A percentile compares a stretch with the other conserved stretches of the same genome.
These are phyloP conservation scores for Alternaria arbusti DNA, from an alignment of 2,329 filamentous ascomycete genomes.

Conservation along the genomic window DNA sequence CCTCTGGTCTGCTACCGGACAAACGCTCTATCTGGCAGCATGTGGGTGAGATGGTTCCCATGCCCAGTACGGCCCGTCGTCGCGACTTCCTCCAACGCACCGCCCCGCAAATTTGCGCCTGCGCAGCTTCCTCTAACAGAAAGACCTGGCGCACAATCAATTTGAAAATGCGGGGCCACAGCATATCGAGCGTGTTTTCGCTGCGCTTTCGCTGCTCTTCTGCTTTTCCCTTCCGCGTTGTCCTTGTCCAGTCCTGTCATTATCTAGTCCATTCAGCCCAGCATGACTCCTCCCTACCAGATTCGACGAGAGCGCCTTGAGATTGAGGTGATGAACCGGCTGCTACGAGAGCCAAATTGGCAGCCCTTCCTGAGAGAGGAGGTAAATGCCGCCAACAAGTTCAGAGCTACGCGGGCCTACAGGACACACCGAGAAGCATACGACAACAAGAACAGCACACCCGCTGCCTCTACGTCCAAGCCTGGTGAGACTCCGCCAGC, in stretches of 20 bases:
- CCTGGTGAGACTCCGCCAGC: not conserved
- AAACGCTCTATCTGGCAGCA: not conserved
- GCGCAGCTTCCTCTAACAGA: not conserved
- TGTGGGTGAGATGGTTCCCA: not conserved
- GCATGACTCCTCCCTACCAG: not conserved
- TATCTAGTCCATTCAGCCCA: not conserved
- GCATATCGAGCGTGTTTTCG: not conserved
- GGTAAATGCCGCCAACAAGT: not conserved
- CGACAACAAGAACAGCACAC: not conserved
- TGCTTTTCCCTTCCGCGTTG: not conserved
- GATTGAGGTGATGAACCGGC: not conserved
- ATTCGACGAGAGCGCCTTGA: not conserved
- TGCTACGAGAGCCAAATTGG: not conserved
- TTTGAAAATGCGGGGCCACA: not conserved
- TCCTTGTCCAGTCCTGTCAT: not conserved
- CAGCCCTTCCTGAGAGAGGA: not conserved
- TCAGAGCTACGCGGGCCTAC: not conserved
- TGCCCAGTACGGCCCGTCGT: not conserved
- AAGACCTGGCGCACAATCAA: not conserved
- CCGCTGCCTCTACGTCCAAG: not conserved
- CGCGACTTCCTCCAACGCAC: not conserved
- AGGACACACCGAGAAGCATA: not conserved
- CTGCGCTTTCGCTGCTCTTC: not conserved
- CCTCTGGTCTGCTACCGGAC: not conserved
- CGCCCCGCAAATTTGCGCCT: not conserved